Base-by-base conservation (phyloP, 2,329 filamentous ascomycete genomes). In the Cladophialophora exuberans region DNA sequence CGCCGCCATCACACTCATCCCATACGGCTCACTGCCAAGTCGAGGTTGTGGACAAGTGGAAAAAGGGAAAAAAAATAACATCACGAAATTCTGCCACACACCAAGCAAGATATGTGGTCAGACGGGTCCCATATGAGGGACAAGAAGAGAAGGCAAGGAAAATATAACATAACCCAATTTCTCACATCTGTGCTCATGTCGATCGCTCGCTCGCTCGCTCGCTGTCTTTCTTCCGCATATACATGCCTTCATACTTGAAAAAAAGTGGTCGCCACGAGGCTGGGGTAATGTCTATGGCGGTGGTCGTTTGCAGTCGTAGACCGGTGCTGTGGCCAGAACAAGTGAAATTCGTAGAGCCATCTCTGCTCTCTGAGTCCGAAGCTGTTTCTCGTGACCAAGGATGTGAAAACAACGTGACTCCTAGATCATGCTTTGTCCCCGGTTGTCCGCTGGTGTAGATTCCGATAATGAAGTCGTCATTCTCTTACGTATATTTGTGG, bases 181-280 rank as follows among this genome's bases (percentile, higher is more conserved):
- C 36, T 26, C 17, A 26, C 23, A 38, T 31, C 10, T 33, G 41
- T 42, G 30, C 23, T 39, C 46, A 44, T 31, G 33, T 44, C 33
- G 23, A 35, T 54, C 35, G 36, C 36, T 52, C 36, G 30, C 54
- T 45, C 33, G 39, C 53, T 44, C 46, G 25, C 41, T 25, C 39
- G 30, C 46, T 46, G 18, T 52, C 54, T 22, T 51, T 52, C 38
- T 44, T 35, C 31, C 50, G 45, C 48, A 41, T 44, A 54, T 50
- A 49, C 57, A 52, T 56, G 43, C 46, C 54, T 42, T 57, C 57
- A 35, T 56, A 39, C 41, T 39, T 41, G 54, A 55, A 60, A 52
- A 57, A 57, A 52, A 55, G 52, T 55, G 48, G 46, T 60, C 28
- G 58, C 58, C 44, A 50, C 52, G 58, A 55, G 58, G 58, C 54